Conservation (phyloP, 2,329 filamentous ascomycete species). For the Aspergillus sp. region DNA sequence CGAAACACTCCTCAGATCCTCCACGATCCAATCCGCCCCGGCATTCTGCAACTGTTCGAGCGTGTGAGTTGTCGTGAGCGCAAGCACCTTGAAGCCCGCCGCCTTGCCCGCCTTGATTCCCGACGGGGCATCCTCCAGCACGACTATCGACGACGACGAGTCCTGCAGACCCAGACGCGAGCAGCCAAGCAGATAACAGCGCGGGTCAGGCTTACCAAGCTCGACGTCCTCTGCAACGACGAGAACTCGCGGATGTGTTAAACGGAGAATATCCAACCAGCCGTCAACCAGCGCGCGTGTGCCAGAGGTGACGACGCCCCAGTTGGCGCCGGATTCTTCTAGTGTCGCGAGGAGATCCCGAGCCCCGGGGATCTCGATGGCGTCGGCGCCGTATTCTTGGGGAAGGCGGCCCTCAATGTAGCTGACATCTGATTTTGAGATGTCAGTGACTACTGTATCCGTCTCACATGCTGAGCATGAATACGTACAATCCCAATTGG, state of each 20-base stretch:
- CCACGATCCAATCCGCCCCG: conserved; percentile 80
- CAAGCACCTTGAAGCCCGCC: conserved; percentile 76
- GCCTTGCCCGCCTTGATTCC: conserved; percentile 76
- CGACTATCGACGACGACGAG: conserved; percentile 52
- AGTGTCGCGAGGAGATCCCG: conserved; percentile 61
- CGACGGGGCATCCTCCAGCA: conserved; percentile 82
- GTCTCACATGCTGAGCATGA: background rate
- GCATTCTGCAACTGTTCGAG: conserved; percentile 62
- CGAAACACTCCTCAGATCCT: conserved; percentile 65
- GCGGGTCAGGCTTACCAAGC: conserved; percentile 68
- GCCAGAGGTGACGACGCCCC: conserved; percentile 77
- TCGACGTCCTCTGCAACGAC: conserved; percentile 69
- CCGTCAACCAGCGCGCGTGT: conserved; percentile 58
- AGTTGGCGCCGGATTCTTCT: conserved; percentile 55
- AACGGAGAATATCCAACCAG: conserved; percentile 60
- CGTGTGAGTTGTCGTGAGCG: conserved; percentile 75
- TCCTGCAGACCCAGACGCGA: conserved; percentile 47
- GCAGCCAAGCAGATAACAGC: conserved; percentile 63
- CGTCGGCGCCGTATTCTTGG: conserved; percentile 65
- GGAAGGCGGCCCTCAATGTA: conserved; percentile 72
- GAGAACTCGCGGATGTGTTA: conserved; percentile 58
- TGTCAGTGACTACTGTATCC: background rate
- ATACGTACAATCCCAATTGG: conserved; percentile 82
- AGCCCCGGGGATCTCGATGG: conserved; percentile 77
- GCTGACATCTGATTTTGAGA: conserved; percentile 56